Base-by-base conservation (phyloP, 2,329 filamentous ascomycete species). In the Talaromyces sp. region DNA sequence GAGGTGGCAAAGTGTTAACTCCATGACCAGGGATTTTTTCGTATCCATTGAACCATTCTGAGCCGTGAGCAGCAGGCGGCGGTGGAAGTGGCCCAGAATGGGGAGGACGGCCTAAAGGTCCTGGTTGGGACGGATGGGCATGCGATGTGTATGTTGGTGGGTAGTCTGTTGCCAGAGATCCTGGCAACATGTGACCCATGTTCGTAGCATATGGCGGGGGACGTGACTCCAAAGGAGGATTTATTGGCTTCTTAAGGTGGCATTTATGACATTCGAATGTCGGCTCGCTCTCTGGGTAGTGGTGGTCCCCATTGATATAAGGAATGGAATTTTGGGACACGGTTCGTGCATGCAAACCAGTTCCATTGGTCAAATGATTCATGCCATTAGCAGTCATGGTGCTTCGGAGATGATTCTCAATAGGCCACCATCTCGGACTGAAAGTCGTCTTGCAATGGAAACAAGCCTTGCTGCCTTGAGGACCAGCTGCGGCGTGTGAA, bases 221-320 rank as follows among this genome's bases (percentile, higher is more conserved):
- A 14, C 21, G 43, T 14, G 60, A 32, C 60, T 76, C 75, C 1
- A 69, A 69, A 29, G 70, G 64, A 4, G 70, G 65, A 19, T 41
- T 29, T 27, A 31, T 41, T 13, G 66, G 64, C 60, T 82, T 82
- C 31, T 76, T 81, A 65, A 78, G 71, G 66, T 83, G 80, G 64
- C 89, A 93, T 72, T 90, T 89, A 75, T 93, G 89, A 68, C 89
- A 93, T 73, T 91, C 88, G 64, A 85, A 62, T 17, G 38, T 43
- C 5, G 26, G 27, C 8, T 57, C 56, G 32, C 46, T 50, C 46
- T 50, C 51, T n/a, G 24, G 43, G 24, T 24, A 17, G 24, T 26
- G 31, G 29, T 73, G 31, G 31, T 73, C 70, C 5, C 72, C 72
- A 53, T 73, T 74, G n/a, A 55, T 26, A 54, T 55, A 58, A 8